Percentiles rank a stretch among this genome's conserved stretches.
These are phyloP conservation scores for Stagonosporopsis rhizophila DNA, from an alignment of 2,329 filamentous ascomycete species.

Conservation along the genomic window DNA sequence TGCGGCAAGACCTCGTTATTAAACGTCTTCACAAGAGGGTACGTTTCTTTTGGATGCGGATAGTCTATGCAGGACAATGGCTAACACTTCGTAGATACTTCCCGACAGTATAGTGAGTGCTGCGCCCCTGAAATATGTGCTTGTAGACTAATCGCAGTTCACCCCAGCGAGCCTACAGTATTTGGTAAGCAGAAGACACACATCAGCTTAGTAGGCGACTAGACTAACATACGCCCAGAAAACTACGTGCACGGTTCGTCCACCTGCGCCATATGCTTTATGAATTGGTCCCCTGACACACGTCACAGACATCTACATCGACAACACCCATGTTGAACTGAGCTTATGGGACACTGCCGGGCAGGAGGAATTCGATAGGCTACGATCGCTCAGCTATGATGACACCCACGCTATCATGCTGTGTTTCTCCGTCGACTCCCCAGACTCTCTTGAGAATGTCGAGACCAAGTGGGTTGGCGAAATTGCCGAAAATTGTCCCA, in stretches of 20 bases:
- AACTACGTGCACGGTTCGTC: slow-evolving; percentile 94
- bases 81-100: slow-evolving; percentile 72
- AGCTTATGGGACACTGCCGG: slow-evolving; percentile 98
- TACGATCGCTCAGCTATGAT: slow-evolving; percentile 95
- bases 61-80: neutral
- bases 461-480: slow-evolving; percentile 98
- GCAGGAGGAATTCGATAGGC: slow-evolving; percentile 97
- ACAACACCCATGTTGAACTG: slow-evolving; percentile 94
- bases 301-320: slow-evolving; percentile 88
- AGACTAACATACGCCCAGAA: slow-evolving; percentile 60
- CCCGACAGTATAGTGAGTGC: slow-evolving; percentile 85
- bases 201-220: neutral
- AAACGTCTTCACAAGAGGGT: slow-evolving; percentile 99
- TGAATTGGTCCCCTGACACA: slow-evolving; percentile 12
- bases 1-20: slow-evolving; percentile 96
- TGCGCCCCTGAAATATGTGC: slow-evolving; percentile 20
- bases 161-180: slow-evolving; percentile 81
- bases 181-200: slow-evolving; percentile 64
- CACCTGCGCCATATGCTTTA: neutral
- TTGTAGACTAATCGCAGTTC: slow-evolving; percentile 26
- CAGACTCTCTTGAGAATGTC: slow-evolving; percentile 96
- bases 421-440: slow-evolving; percentile 95
- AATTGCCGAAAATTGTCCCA: slow-evolving; percentile 96
- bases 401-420: slow-evolving; percentile 99
- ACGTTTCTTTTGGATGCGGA: slow-evolving; percentile 45